Base-by-base conservation (phyloP, 805 yeast species). In the Starmerella geochares region DNA sequence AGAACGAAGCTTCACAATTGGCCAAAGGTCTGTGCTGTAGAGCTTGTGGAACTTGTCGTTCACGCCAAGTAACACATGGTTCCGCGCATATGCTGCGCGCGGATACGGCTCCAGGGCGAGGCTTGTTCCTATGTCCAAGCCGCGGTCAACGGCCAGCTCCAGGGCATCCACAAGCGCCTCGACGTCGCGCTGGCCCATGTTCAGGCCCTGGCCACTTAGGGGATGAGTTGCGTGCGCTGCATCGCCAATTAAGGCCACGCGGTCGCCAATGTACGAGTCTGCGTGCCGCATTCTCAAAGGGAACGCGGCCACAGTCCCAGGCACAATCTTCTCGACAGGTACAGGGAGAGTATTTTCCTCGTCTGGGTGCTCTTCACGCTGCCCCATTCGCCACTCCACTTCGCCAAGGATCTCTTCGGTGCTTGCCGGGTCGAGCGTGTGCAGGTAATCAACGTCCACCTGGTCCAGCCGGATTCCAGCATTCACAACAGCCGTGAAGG, bases 191-290 rank as follows among this genome's bases (percentile, higher is more conserved):
- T 88, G 96, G 19, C 98, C 98, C 95, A 90, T 87, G 65, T 92
- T 92, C 50, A 92, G 74, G 23, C 98, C 98, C 67, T 92, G 98
- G 9, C 98, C 98, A 3, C 96, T 96, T 52, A 92, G 72, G 2
- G 98, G 98, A 64, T 92, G 97, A 1, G 95, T 86, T 0, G 96
- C 83, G 60, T 92, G 98, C 0, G 97, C 97, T 1, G 98, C 97
- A 67, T 92, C 98, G 23, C 98, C 98, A 9, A 90, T 84, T n/a
- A 92, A 69, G 0, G 96, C 97, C 27, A 90, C 75, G 57, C 97
- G 73, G 3, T 84, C 88, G 2, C 78, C 78, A 17, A 86, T 79
- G 63, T 92, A 92, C 1, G 83, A 76, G 61, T 92, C 97, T 2
- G 95, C 94, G 62, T 92, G 96, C 19, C 87, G 79, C 69, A 90